phyloP scores from a whole-genome alignment of 2,329 filamentous ascomycete species.

The Nemania serpens region DNA sequence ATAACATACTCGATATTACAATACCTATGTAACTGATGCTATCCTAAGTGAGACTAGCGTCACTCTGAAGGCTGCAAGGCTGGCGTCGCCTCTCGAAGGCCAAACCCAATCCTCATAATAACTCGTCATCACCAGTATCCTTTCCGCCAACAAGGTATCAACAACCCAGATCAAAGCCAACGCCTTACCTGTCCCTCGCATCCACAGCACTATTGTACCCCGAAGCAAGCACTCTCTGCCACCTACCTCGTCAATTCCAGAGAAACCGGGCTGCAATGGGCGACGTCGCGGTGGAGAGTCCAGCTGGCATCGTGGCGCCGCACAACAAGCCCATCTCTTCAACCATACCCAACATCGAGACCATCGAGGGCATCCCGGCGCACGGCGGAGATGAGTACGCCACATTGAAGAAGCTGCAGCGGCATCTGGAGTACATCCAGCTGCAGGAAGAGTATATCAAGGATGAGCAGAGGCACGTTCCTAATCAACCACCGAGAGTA shows the following conservation, averaged over 20 bases:
- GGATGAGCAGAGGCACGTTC: constrained; percentile 85
- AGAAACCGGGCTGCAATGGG: constrained; percentile 65
- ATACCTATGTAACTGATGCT: background rate
- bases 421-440: constrained; percentile 97
- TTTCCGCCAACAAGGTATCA: constrained; percentile 8
- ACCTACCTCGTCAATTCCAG: background rate
- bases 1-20: background rate
- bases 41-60: constrained; percentile 9
- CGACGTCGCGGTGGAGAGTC: constrained; percentile 83
- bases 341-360: constrained; percentile 87
- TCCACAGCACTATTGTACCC: background rate
- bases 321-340: constrained; percentile 81
- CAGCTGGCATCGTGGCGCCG: constrained; percentile 72
- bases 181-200: background rate
- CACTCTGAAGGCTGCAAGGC: constrained; percentile 39
- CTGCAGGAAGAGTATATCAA: constrained; percentile 99
- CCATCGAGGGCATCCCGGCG: constrained; percentile 79
- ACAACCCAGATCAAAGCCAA: background rate
- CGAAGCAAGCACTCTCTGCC: background rate
- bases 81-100: constrained; percentile 35
- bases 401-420: constrained; percentile 92
- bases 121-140: background rate
- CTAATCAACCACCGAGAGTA: background rate
- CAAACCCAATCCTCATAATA: background rate
- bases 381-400: constrained; percentile 93